Percentiles rank a stretch among this genome's conserved stretches.
Evolutionary conservation across 768 basidiomycete genomes (phyloP).

Genomic region (Trametes gibbosa): DNA sequence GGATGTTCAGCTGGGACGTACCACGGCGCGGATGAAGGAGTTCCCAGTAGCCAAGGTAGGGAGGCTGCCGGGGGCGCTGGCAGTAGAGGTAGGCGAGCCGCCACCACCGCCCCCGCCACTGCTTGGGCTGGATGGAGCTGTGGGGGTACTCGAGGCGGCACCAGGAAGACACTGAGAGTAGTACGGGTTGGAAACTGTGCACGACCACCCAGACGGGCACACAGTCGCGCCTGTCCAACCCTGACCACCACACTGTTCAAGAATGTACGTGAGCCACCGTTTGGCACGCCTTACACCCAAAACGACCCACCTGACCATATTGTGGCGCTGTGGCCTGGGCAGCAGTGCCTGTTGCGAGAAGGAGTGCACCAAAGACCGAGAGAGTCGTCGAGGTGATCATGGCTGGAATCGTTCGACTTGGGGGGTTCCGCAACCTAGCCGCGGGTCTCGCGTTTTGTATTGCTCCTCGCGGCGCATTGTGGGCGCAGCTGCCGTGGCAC

Average conservation of each 20-base stretch:
- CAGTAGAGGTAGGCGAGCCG: constrained; percentile 21
- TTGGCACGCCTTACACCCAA: neutral
- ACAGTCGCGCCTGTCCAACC: constrained; percentile 51
- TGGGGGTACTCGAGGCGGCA: constrained; percentile 27
- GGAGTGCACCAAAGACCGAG: constrained; percentile 19
- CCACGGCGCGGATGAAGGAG: constrained; percentile 58
- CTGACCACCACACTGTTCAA: constrained; percentile 47
- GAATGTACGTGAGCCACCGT: neutral
- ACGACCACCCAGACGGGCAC: constrained; percentile 47
- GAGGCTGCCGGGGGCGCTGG: constrained; percentile 27
- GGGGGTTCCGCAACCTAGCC: neutral
- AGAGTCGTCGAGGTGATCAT: constrained; percentile 18
- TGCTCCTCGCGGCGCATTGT: neutral
- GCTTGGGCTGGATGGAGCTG: constrained; percentile 14
- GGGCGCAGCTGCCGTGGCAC: neutral
- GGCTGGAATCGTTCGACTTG: neutral
- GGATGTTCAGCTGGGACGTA: constrained; percentile 26
- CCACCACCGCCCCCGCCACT: constrained; percentile 20
- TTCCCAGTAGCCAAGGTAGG: constrained; percentile 48
- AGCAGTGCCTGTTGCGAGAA: constrained; percentile 17
- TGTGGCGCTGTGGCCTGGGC: constrained; percentile 25
- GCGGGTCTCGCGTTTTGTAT: neutral
- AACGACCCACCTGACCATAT: constrained; percentile 26
- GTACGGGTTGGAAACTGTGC: constrained; percentile 43
- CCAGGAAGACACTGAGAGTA: constrained; percentile 58